Evolutionary conservation across 1,284 basidiomycete genomes (phyloP), one percentile per base, ranked within the genome.

Genomic region (Pholiota adiposa): DNA sequence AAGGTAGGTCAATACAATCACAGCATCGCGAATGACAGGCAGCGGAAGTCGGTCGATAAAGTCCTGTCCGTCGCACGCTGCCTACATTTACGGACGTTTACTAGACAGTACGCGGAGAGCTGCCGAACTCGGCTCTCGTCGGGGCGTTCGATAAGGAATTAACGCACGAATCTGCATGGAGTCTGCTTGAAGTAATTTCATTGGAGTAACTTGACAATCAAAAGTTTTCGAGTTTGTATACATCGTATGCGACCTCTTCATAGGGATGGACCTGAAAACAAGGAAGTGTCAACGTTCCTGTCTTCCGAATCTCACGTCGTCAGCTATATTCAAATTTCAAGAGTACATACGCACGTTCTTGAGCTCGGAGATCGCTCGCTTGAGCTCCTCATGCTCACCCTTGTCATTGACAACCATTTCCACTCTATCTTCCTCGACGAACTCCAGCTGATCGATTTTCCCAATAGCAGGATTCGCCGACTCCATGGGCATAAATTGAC

Each of bases 161-260:
- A 27, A 25, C 14, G 3, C 12, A 46, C 21, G 44, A 23, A 23
- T 12, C 11, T 27, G 44, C 44, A 16, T 27, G 25, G n/a, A 23
- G 11, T 3, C 29, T 11, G 29, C 29, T 31, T 46, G n/a, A n/a
- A n/a, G n/a, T n/a, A n/a, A 52, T 38, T 25, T 25, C 51, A 36
- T 34, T 34, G 36, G 16, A 48, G 19, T 19, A 23, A 29, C 3
- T 19, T 14, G 21, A 12, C 12, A 14, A 8, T 75, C 67, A 81
- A 56, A 81, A 71, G 56, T 79, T 75, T 68, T 84, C 80, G 3
- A 83, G 66, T 40, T 75, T 79, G 69, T 85, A 82, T 4, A 87
- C 79, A 63, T 85, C 82, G 60, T 83, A 85, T 5, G 80, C 82
- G 54, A 84, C 81, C 67, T 84, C 80, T 70, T 86, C 83, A 63